Evolutionary conservation across 306 rosid species (phyloP).

Genomic region (Prosopis cineraria): DNA sequence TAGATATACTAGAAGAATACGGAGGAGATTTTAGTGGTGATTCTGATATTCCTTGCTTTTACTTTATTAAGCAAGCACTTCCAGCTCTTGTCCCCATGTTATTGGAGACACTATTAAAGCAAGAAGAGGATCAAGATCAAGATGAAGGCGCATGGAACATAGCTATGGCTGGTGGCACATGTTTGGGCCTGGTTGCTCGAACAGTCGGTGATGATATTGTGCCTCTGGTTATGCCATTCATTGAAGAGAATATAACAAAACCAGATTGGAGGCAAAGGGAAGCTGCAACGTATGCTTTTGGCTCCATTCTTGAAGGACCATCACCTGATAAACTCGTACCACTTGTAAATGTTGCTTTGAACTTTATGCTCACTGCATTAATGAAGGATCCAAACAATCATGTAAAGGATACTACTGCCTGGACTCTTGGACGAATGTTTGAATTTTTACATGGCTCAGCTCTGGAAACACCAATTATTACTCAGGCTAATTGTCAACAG

Average conservation of each 20-base stretch:
- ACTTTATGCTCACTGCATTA: slow-evolving; percentile 80
- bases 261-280: slow-evolving; percentile 96
- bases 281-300: slow-evolving; percentile 96
- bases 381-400: slow-evolving; percentile 82
- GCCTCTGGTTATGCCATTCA: slow-evolving; percentile 91
- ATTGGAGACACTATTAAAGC: slow-evolving; percentile 83
- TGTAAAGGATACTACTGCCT: slow-evolving; percentile 96
- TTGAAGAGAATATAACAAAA: slow-evolving; percentile 84
- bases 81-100: slow-evolving; percentile 83
- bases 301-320: slow-evolving; percentile 94
- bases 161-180: slow-evolving; percentile 99
- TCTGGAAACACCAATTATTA: slow-evolving; percentile 77
- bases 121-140: slow-evolving; percentile 96
- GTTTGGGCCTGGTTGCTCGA: slow-evolving; percentile 90
- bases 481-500: slow-evolving; percentile 76
- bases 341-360: slow-evolving; percentile 73
- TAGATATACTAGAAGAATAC: slow-evolving; percentile 84
- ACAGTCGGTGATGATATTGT: slow-evolving; percentile 93
- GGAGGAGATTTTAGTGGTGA: slow-evolving; percentile 84
- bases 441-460: slow-evolving; percentile 91
- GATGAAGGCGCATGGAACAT: slow-evolving; percentile 99
- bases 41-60: slow-evolving; percentile 82
- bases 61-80: slow-evolving; percentile 88
- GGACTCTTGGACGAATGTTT: slow-evolving; percentile 97
- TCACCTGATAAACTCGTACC: slow-evolving; percentile 87